These are phyloP conservation scores for Gigaspora rosea DNA, from an alignment of 192 early-diverging fungal genomes.

Conservation along the genomic window DNA sequence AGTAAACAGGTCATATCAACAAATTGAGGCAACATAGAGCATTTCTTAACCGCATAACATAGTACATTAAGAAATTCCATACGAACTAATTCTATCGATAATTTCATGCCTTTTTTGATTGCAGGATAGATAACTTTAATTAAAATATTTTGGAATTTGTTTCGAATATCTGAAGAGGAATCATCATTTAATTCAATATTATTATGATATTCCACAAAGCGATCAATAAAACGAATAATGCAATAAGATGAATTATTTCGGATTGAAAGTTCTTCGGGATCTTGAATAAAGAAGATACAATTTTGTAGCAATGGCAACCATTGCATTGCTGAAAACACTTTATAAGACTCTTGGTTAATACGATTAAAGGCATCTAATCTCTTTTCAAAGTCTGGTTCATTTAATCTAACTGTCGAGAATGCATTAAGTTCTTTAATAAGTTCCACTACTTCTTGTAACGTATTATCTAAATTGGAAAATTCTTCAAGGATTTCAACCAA, in stretches of 20 bases:
- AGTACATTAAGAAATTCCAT: constrained; percentile 71
- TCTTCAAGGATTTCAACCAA: constrained; percentile 62
- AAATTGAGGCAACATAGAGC: constrained; percentile 61
- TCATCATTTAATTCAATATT: constrained; percentile 28
- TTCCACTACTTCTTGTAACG: constrained; percentile 51
- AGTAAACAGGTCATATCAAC: constrained; percentile 65
- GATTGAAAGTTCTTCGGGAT: constrained; percentile 84
- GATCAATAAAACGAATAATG: constrained; percentile 70
- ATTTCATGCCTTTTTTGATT: constrained; percentile 68
- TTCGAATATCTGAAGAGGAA: constrained; percentile 33
- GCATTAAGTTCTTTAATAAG: constrained; percentile 80
- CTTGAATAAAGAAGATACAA: constrained; percentile 78
- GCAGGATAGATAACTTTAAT: constrained; percentile 67
- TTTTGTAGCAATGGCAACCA: constrained; percentile 94
- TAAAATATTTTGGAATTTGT: constrained; percentile 53
- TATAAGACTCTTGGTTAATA: constrained; percentile 72
- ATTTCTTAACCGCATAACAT: constrained; percentile 60
- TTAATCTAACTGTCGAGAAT: constrained; percentile 69
- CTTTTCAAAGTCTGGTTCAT: constrained; percentile 86
- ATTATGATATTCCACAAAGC: constrained; percentile 36
- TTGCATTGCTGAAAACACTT: constrained; percentile 62
- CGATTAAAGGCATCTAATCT: constrained; percentile 75
- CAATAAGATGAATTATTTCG: constrained; percentile 79
- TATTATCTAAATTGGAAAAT: constrained; percentile 65
- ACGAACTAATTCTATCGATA: constrained; percentile 59